Evolutionary conservation across 306 rosid genomes (phyloP).

Genomic region (Acacia crassicarpa): DNA sequence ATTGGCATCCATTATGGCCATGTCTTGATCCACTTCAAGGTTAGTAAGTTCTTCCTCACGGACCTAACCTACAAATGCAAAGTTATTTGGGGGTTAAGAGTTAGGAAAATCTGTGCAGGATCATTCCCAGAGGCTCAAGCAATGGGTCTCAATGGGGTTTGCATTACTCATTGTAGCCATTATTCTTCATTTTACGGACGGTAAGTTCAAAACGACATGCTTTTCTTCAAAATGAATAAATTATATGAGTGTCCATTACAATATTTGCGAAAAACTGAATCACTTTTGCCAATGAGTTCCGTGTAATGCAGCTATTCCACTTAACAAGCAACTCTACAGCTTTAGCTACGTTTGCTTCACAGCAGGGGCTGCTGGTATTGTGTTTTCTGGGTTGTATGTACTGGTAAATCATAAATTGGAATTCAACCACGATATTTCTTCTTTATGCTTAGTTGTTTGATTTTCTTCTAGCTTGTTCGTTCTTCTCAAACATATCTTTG

Average conservation of each 20-base stretch:
- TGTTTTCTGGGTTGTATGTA: constrained; percentile 61
- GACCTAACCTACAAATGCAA: background rate
- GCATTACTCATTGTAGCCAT: constrained; percentile 51
- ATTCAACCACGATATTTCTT: background rate
- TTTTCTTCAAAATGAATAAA: background rate
- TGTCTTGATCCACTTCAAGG: constrained; percentile 76
- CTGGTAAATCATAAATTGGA: constrained; percentile 36
- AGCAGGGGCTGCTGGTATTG: constrained; percentile 67
- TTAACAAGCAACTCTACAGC: constrained; percentile 79
- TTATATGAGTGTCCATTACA: background rate
- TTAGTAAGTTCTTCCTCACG: constrained; percentile 14
- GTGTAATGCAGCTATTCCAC: constrained; percentile 62
- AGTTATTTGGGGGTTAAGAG: background rate
- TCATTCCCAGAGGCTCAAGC: constrained; percentile 67
- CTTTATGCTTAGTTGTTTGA: background rate
- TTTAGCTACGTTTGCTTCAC: constrained; percentile 81
- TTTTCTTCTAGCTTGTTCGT: background rate
- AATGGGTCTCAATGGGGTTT: constrained; percentile 68
- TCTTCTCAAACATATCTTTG: background rate
- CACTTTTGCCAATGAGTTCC: background rate
- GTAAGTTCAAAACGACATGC: constrained; percentile 25
- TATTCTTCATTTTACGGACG: constrained; percentile 66
- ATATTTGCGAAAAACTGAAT: background rate
- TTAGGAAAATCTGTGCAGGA: constrained; percentile 37
- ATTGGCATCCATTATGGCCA: constrained; percentile 80